These are phyloP conservation scores for Aspergillus candidus DNA, from an alignment of 2,329 filamentous ascomycete genomes.

Conservation along the genomic window DNA sequence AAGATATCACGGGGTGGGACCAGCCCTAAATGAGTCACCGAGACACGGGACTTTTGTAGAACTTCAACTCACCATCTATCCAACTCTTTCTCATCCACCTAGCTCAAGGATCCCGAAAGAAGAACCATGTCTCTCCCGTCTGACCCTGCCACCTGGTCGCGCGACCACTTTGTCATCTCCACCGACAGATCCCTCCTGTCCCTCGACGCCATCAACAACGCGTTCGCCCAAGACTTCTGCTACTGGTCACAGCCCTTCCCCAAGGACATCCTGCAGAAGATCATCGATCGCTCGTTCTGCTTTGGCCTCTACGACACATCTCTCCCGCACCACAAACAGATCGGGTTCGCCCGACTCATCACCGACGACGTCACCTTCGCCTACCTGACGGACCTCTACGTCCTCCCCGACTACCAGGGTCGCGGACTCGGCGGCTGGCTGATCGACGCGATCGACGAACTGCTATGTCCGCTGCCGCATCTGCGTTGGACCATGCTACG, in stretches of 20 bases:
- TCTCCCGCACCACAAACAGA: constrained; percentile 24
- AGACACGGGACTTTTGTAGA: too few species aligned
- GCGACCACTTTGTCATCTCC: constrained; percentile 42
- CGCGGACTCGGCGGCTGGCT: constrained; percentile 61
- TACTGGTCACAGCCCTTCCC: constrained; percentile 57
- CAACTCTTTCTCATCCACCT: too few species aligned
- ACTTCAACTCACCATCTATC: too few species aligned
- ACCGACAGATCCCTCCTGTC: constrained; percentile 55
- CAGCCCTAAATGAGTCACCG: too few species aligned
- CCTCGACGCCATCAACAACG: constrained; percentile 49
- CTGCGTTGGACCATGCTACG: constrained; percentile 54
- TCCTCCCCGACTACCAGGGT: constrained; percentile 54
- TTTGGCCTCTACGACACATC: constrained; percentile 48
- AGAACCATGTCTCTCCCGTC: constrained; percentile 8
- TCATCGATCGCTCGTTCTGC: constrained; percentile 55
- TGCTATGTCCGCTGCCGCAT: constrained; percentile 51
- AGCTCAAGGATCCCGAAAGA: too few species aligned
- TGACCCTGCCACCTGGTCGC: constrained; percentile 7
- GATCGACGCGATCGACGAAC: constrained; percentile 55
- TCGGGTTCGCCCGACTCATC: constrained; percentile 58
- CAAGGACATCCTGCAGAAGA: constrained; percentile 44
- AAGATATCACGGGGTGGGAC: too few species aligned
- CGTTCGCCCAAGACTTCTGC: constrained; percentile 52
- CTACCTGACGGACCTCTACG: constrained; percentile 65
- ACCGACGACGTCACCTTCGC: constrained; percentile 65